Base-by-base conservation (phyloP, 306 rosid species). In the Luffa acutangula region DNA sequence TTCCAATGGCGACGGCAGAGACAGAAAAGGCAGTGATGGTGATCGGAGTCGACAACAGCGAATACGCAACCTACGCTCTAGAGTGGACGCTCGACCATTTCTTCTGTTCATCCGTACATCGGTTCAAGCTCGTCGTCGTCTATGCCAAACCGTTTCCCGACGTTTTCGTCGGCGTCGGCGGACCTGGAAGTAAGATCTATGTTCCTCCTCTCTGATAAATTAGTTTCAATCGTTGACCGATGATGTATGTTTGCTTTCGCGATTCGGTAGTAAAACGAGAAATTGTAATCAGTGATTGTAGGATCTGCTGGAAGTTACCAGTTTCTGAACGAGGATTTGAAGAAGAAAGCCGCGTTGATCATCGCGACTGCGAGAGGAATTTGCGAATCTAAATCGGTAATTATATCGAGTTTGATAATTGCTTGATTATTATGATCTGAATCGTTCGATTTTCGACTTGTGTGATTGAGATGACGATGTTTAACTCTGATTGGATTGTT, bases 51-150 rank as follows among this genome's bases (percentile, higher is more conserved):
- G 93, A 90, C 64, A 89, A 90, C 31, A 86, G 86, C 64, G 85
- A 86, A 11, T 83, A 20, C 51, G 88, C 91, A 76, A 41, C 7
- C 1, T 76, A 86, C 51, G 93, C 91, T 1, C 80, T 90, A 11
- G 78, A 81, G 39, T 90, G 93, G 93, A 85, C 87, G 8, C 75
- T 90, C 4, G 89, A 88, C 33, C 56, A 70, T 10, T 43, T 70
- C 36, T 70, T 70, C 76, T n/a, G n/a, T 45, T 46, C 36, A 42
- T 11, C 76, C 7, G 15, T 12, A 45, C 11, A 42, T 20, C 81
- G 48, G 12, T 65, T 89, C 87, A 89, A 88, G 71, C 89, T 93
- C 59, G 60, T 92, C 81, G 70, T 92, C 63, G 89, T 90, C 60
- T 84, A 90, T 83, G 88, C 93, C 65, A 93, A 85, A 75, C 91